Evolutionary conservation across 345 rosid species (phyloP), one percentile per base, ranked within the genome.

Genomic region (Psidium guajava): DNA sequence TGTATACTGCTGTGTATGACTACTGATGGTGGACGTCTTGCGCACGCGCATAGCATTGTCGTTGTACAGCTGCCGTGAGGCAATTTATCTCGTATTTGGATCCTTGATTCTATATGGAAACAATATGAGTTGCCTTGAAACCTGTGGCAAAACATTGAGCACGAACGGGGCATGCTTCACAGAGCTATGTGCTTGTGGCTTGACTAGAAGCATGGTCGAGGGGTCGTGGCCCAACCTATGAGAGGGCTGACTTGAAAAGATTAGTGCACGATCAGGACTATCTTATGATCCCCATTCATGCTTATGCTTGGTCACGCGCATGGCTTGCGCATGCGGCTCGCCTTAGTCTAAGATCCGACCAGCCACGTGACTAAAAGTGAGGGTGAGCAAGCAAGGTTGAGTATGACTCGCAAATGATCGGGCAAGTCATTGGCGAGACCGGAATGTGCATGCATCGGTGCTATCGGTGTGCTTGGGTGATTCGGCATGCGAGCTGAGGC

Each of bases 1-100:
- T 36, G 36, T 36, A 36, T 36, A 36, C 36, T 36, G 3, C 36
- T 36, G 36, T 36, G 3, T 36, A 36, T 36, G 36, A 36, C 36
- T 36, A 64, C 0, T 36, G 0, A 32, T 0, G 1, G 24, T 32
- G 16, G 0, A 69, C 21, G 6, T 69, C 0, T 22, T 22, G 1
- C 2, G 22, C 36, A 69, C 11, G 1, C 20, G 6, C 7, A 16
- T 0, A 18, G 11, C 24, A 18, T 18, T 32, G 3, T 16, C 4
- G 24, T 18, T 69, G 77, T 69, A 32, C 22, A 4, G 8, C 2
- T 10, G 0, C 1, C 18, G 18, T 69, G 12, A 44, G 21, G 24
- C 0, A 32, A 32, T 8, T 8, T 69, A 12, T 69, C 42, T 32
- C 1, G 2, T 18, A 18, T 0, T 69, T 18, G 24, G 36, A 18